A percentile compares a stretch with the other conserved stretches of the same genome.
phyloP scores from a whole-genome alignment of 1,284 basidiomycete species.

The Anthracocystis setariae region DNA sequence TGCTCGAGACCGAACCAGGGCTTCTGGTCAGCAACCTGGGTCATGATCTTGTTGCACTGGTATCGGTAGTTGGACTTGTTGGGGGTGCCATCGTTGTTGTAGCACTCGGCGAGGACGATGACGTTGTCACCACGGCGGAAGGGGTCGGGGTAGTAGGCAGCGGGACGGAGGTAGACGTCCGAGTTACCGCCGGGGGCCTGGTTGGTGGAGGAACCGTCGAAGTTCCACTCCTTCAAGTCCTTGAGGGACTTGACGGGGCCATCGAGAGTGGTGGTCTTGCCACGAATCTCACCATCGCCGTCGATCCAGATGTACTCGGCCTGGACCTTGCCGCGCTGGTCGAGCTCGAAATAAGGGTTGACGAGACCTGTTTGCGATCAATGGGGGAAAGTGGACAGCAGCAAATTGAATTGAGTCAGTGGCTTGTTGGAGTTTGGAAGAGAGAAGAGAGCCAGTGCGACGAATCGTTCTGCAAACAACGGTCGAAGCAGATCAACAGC shows the following conservation, averaged over 20 bases:
- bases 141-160: constrained; percentile 97
- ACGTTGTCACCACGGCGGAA: constrained; percentile 90
- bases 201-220: constrained; percentile 81
- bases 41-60: constrained; percentile 64
- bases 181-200: constrained; percentile 82
- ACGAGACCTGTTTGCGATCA: constrained; percentile 42
- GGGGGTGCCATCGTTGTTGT: constrained; percentile 98
- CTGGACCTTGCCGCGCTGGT: constrained; percentile 63
- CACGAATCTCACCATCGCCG: constrained; percentile 70
- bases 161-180: constrained; percentile 97
- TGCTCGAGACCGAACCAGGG: constrained; percentile 99
- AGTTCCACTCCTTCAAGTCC: constrained; percentile 95
- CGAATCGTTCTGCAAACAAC: background rate
- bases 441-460: too few relatives aligned
- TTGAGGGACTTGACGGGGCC: constrained; percentile 76
- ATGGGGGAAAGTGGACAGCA: constrained; percentile 1
- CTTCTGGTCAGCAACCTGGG: constrained; percentile 65
- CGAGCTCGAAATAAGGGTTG: constrained; percentile 59
- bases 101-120: constrained; percentile 79
- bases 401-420: constrained; percentile 5
- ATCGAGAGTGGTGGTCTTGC: constrained; percentile 74
- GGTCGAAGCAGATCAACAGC: too few relatives aligned
- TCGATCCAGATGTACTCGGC: constrained; percentile 68
- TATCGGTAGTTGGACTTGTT: constrained; percentile 89
- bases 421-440: background rate